These are phyloP conservation scores for Berberis thunbergii DNA, from an alignment of 164 flowering plant genomes.

Conservation along the genomic window DNA sequence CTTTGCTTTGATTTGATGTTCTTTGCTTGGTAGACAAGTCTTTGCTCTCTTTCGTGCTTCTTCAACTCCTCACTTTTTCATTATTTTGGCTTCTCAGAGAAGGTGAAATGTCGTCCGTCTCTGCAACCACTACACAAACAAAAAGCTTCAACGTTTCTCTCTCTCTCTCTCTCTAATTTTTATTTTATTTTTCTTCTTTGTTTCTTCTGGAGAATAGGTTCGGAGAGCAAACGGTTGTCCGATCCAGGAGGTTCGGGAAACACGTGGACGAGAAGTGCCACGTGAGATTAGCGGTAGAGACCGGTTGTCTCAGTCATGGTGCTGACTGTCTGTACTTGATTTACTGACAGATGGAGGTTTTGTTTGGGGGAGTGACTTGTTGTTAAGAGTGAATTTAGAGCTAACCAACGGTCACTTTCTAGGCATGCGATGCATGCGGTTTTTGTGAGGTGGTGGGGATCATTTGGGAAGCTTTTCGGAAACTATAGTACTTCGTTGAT, in stretches of 20 bases:
- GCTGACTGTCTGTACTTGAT: neutral
- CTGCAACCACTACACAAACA: neutral
- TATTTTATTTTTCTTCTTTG: too few species aligned
- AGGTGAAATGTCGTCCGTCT: conserved; percentile 1
- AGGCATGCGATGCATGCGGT: too few species aligned
- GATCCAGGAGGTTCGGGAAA: neutral
- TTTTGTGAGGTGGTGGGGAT: too few species aligned
- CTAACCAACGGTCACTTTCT: conserved; percentile 1
- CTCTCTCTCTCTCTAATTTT: too few species aligned
- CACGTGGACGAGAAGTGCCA: neutral
- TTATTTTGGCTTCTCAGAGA: conserved; percentile 9
- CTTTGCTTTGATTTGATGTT: neutral
- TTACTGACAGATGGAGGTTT: neutral
- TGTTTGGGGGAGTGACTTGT: neutral
- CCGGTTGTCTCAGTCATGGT: neutral
- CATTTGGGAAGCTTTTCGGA: too few species aligned
- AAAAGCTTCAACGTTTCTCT: neutral
- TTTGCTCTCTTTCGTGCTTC: conserved; percentile 2
- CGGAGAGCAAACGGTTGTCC: conserved; percentile 9
- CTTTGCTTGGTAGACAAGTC: conserved; percentile 8
- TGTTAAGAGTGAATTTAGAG: neutral
- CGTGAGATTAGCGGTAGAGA: neutral
- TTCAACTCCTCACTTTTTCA: conserved; percentile 3
- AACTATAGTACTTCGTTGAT: too few species aligned
- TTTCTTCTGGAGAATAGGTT: too few species aligned